Conservation (phyloP, 805 yeast genomes). For the Candida chilensis region DNA sequence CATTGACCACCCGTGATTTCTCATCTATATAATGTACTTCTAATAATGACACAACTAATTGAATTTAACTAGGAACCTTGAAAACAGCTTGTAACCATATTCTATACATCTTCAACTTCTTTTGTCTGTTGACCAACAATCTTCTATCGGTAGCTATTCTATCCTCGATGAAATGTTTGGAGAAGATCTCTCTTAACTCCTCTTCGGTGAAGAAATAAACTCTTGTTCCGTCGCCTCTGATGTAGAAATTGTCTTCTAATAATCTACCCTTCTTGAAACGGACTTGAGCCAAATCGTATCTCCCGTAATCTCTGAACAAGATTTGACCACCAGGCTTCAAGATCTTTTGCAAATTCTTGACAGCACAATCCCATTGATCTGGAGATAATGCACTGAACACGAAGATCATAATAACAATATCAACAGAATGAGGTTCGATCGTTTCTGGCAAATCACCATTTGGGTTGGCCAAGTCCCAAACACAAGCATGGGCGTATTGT, state of each 20-base stretch:
- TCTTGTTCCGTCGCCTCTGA: constrained; percentile 96
- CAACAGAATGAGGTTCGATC: constrained; percentile 72
- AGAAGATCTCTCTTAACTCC: constrained; percentile 70
- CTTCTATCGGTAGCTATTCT: constrained; percentile 87
- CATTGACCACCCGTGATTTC: too few species aligned
- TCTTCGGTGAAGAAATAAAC: constrained; percentile 97
- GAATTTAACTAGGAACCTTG: constrained; percentile 15
- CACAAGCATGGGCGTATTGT: constrained; percentile 68
- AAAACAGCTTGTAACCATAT: constrained; percentile 96
- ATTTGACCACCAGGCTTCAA: constrained; percentile 92
- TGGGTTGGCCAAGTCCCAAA: constrained; percentile 89
- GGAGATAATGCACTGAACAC: constrained; percentile 92
- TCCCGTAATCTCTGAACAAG: constrained; percentile 87
- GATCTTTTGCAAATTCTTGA: constrained; percentile 56
- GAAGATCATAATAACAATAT: constrained; percentile 90
- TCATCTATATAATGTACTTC: too few species aligned
- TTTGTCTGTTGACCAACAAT: constrained; percentile 83
- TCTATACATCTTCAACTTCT: constrained; percentile 90
- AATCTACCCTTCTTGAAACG: constrained; percentile 84
- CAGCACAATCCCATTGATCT: constrained; percentile 80
- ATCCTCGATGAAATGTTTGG: constrained; percentile 51
- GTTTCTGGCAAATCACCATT: constrained; percentile 75
- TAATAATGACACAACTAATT: too few species aligned
- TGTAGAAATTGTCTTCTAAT: constrained; percentile 87
- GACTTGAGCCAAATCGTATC: constrained; percentile 93